Conservation (phyloP, 139 green algal species). For the Tetradesmus obliquus region DNA sequence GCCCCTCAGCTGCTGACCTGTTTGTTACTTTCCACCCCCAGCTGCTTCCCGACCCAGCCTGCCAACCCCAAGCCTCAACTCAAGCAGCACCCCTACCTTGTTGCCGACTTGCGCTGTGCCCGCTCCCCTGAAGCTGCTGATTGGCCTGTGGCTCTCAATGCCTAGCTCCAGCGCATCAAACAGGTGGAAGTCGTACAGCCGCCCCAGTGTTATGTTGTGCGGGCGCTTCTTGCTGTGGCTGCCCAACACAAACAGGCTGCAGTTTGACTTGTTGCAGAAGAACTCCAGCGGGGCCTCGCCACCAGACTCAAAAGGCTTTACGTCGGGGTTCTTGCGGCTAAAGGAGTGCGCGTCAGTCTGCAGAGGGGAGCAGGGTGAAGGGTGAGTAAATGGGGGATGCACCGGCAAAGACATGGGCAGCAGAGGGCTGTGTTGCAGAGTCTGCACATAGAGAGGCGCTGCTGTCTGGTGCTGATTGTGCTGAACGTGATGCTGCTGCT, state of each 20-base stretch:
- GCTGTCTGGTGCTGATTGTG: not conserved
- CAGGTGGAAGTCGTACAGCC: slow-evolving; percentile 91
- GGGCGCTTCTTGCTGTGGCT: slow-evolving; percentile 96
- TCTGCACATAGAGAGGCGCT: not conserved
- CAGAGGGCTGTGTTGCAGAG: not conserved
- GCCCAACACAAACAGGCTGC: slow-evolving; percentile 85
- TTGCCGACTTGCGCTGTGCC: slow-evolving; percentile 52
- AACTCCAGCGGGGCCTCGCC: slow-evolving; percentile 86
- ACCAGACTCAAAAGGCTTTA: slow-evolving; percentile 89
- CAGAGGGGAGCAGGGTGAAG: not conserved
- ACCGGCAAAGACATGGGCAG: not conserved
- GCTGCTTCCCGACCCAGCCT: too few relatives aligned
- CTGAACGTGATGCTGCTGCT: not conserved
- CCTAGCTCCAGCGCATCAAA: slow-evolving; percentile 92
- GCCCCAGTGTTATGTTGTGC: slow-evolving; percentile 93
- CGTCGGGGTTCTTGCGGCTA: slow-evolving; percentile 85
- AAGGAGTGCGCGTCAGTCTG: slow-evolving; percentile 80
- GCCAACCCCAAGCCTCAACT: too few relatives aligned
- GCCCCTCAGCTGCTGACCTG: not conserved
- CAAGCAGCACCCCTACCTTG: too few relatives aligned
- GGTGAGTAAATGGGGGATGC: not conserved
- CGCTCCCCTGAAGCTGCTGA: slow-evolving; percentile 57
- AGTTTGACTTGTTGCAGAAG: slow-evolving; percentile 74
- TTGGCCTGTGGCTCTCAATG: slow-evolving; percentile 64
- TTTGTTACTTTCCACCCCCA: too few relatives aligned